These are phyloP conservation scores for Clarireedia monteithiana DNA, from an alignment of 2,329 filamentous ascomycete genomes.

Conservation along the genomic window DNA sequence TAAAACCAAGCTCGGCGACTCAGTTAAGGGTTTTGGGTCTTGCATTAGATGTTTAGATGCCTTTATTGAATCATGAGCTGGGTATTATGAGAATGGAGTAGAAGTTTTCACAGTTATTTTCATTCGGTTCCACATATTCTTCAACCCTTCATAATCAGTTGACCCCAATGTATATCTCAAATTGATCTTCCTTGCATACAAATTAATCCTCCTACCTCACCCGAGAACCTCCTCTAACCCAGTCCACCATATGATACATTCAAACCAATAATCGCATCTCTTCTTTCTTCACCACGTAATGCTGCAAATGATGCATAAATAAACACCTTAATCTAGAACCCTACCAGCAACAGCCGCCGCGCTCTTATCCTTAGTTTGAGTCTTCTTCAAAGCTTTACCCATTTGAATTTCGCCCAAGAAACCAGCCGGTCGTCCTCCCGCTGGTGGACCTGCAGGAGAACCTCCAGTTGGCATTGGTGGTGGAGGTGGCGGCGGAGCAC, in stretches of 20 bases:
- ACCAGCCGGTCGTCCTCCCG: conserved; percentile 43
- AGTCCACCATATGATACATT: background rate
- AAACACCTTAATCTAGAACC: conserved; percentile 42
- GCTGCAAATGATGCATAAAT: background rate
- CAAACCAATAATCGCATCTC: background rate
- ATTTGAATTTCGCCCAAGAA: conserved; percentile 78
- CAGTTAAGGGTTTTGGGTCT: too few species aligned
- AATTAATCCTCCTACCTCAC: background rate
- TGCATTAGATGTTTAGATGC: too few species aligned
- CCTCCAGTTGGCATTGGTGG: conserved; percentile 35
- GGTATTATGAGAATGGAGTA: too few species aligned
- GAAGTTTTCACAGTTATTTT: too few species aligned
- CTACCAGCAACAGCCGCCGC: conserved; percentile 63
- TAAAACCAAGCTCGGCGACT: too few species aligned
- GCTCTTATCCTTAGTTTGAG: conserved; percentile 83
- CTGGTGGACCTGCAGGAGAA: conserved; percentile 19
- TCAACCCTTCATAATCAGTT: too few species aligned
- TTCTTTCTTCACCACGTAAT: background rate
- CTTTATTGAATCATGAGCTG: too few species aligned
- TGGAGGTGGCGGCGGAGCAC: conserved; percentile 29
- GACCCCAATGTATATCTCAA: background rate
- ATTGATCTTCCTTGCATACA: background rate
- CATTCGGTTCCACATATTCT: too few species aligned
- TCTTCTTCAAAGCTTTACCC: conserved; percentile 76
- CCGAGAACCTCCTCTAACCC: background rate